Evolutionary conservation across 176 grass and related monocot genomes (phyloP), one percentile per base, ranked within the genome.

Genomic region (Carex cristatella): DNA sequence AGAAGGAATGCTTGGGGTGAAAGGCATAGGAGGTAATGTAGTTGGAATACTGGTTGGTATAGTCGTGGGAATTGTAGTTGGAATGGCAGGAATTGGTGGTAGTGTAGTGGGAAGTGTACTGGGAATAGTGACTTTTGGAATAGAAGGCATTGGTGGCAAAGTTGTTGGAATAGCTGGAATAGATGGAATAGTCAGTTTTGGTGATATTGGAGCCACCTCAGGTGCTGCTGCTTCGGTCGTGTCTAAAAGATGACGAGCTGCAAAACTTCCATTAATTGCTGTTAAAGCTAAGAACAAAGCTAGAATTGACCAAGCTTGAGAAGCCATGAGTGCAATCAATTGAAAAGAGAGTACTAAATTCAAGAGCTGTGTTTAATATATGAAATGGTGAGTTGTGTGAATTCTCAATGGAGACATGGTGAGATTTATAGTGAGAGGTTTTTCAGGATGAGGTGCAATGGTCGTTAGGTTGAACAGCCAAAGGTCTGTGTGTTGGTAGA

Each of bases 191-290:
- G 61, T 75, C 23, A 86, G 87, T 51, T 84, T 79, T 65, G 81
- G 83, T 33, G 86, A 84, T 58, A 66, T 38, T 8, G 64, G 56
- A 10, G 80, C 53, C 6, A 80, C 30, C 12, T 85, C 85, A 79
- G 89, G 85, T n/a, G 87, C 86, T 0, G 87, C 69, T 13, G 81
- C 88, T 85, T 81, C 58, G 0, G 76, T 53, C 35, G 89, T 90
- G 63, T 91, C 94, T 76, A 95, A 80, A 53, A 95, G 87, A 86
- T 44, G 83, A 59, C 87, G 91, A 63, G 89, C 76, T 0, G 86
- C 94, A 0, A 83, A 81, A 68, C 89, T 89, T 49, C 85, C 70
- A 88, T 89, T 85, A 59, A 91, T 78, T 68, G 87, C 16, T 33
- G 80, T 70, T 46, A 93, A 80, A 69, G 83, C 76, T 61, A 95